phyloP scores from a whole-genome alignment of 2,329 filamentous ascomycete species.

The Fusarium mundagurra region DNA sequence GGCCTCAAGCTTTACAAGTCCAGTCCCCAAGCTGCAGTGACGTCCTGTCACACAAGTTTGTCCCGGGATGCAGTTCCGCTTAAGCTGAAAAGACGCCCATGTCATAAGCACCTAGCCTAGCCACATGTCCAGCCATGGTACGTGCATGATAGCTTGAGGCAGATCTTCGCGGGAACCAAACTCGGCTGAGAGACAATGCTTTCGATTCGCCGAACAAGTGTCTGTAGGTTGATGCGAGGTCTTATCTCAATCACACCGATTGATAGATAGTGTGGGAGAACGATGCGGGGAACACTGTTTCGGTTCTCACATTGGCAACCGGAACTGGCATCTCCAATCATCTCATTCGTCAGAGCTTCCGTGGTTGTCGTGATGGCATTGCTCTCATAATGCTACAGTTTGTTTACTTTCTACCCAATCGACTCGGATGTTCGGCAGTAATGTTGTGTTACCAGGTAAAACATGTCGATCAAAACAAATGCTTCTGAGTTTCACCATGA shows the following conservation, averaged over 20 bases:
- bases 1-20: slow-evolving; percentile 1
- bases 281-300: slow-evolving; percentile 31
- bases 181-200: not conserved
- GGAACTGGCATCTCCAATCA: not conserved
- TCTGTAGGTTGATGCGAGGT: slow-evolving; percentile 11
- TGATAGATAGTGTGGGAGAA: slow-evolving; percentile 23
- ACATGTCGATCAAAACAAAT: not conserved
- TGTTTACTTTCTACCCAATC: slow-evolving; percentile 25
- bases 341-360: slow-evolving; percentile 26
- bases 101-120: slow-evolving; percentile 11
- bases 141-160: slow-evolving; percentile 6
- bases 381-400: slow-evolving; percentile 25
- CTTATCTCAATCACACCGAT: slow-evolving; percentile 20
- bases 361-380: slow-evolving; percentile 19
- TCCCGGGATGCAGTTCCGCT: slow-evolving; percentile 27
- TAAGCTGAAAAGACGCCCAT: slow-evolving; percentile 12
- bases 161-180: slow-evolving; percentile 7
- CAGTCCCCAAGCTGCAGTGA: slow-evolving; percentile 32
- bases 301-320: slow-evolving; percentile 8
- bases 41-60: slow-evolving; percentile 31
- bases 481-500: slow-evolving; percentile 15
- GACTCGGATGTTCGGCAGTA: slow-evolving; percentile 11
- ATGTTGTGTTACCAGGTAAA: slow-evolving; percentile 8
- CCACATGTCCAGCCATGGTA: slow-evolving; percentile 7
- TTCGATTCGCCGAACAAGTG: slow-evolving; percentile 4